These are phyloP conservation scores for Pestalotiopsis sp. DNA, from an alignment of 2,329 filamentous ascomycete species.

Conservation along the genomic window DNA sequence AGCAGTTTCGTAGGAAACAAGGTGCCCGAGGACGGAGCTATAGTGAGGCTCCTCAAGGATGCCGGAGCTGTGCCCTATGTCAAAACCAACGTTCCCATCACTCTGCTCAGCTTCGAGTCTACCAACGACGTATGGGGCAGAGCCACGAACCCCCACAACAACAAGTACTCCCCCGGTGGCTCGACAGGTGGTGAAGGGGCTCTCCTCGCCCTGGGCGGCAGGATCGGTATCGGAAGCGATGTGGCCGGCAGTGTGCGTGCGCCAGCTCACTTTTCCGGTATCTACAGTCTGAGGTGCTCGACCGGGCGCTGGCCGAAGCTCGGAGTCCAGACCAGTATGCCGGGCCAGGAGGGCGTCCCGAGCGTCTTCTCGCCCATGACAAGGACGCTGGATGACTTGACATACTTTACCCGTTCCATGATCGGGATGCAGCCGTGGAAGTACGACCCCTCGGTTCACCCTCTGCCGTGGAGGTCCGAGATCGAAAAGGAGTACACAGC, in stretches of 20 bases:
- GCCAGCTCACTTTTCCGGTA: slow-evolving; percentile 87
- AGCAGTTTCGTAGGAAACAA: slow-evolving; percentile 72
- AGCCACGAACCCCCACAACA: slow-evolving; percentile 80
- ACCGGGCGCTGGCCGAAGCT: slow-evolving; percentile 89
- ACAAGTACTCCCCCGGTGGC: slow-evolving; percentile 83
- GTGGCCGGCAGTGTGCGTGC: slow-evolving; percentile 86
- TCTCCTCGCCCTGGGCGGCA: slow-evolving; percentile 77
- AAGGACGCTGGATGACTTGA: slow-evolving; percentile 77
- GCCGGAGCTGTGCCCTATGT: slow-evolving; percentile 88
- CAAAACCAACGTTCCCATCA: slow-evolving; percentile 89
- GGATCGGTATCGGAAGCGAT: slow-evolving; percentile 89
- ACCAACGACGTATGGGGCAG: slow-evolving; percentile 79
- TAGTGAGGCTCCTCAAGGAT: slow-evolving; percentile 79
- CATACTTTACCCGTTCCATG: slow-evolving; percentile 79
- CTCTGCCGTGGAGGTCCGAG: slow-evolving; percentile 74
- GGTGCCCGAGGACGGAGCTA: slow-evolving; percentile 65
- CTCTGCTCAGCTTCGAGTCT: slow-evolving; percentile 83
- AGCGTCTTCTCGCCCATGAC: slow-evolving; percentile 94
- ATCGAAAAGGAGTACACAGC: slow-evolving; percentile 59
- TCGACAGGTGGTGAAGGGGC: slow-evolving; percentile 87
- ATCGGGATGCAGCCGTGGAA: slow-evolving; percentile 85
- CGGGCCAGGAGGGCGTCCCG: slow-evolving; percentile 86
- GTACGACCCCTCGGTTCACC: slow-evolving; percentile 85
- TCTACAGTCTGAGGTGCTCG: slow-evolving; percentile 84
- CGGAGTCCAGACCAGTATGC: slow-evolving; percentile 84